Evolutionary conservation across 78 protist species (phyloP), one percentile per base, ranked within the genome.

Genomic region (Ministeria vibrans): DNA sequence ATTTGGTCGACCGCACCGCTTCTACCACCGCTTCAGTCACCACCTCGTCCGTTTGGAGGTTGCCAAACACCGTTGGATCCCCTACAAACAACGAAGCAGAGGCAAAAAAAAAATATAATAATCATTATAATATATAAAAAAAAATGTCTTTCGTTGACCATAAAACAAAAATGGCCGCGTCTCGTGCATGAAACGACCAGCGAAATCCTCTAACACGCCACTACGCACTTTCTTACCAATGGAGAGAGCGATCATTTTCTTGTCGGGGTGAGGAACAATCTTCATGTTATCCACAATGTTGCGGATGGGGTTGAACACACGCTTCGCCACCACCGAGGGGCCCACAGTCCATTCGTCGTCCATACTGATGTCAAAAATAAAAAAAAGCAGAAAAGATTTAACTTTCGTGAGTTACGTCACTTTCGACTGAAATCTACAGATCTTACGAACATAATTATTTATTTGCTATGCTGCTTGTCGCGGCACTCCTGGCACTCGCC

Each of bases 1-100:
- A 69, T 38, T 82, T 86, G 32, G 13, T 22, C 20, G 78, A 30
- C 46, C 81, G 18, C 32, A 88, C 62, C 45, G 45, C 68, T 27
- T 75, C 81, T 43, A 51, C 39, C 30, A 89, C 44, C 20, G 68
- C 44, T 20, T 85, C 82, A 42, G 43, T 43, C 36, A 76, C 86
- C 34, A 25, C 34, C 15, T 64, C 77, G 30, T 69, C 64, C n/a
- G 82, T 68, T 25, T 27, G 53, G 1, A 93, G 66, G 70, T 94
- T 94, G 55, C 95, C 97, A 55, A 81, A 91, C 0, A 90, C 89
- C 49, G 93, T 87, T 28, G 97, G 97, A 64, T 94, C 97, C 68
- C 91, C 83, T 63, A 43, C 30, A 44, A 7, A 42, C 20, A 32
- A 63, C 70, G 34, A 63, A 6, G 13, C 74, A 23, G 11, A 5